phyloP scores from a whole-genome alignment of 164 flowering plant species.

The Vitis labrusca region DNA sequence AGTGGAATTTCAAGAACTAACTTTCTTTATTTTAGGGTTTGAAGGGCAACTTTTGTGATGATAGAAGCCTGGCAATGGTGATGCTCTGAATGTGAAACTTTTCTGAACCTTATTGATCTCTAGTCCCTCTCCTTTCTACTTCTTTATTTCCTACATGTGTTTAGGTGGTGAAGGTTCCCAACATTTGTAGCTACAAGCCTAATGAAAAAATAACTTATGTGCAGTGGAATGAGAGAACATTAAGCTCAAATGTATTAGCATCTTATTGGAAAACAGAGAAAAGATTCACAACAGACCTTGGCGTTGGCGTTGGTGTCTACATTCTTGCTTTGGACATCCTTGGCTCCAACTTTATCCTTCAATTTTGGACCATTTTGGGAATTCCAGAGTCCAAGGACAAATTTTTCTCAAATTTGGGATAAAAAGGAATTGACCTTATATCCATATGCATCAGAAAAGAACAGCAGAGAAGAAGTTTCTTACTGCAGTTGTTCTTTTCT shows the following conservation, averaged over 20 bases:
- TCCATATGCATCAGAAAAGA: too few relatives aligned
- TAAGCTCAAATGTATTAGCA: too few relatives aligned
- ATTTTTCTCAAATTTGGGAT: neutral
- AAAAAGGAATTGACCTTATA: neutral
- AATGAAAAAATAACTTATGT: too few relatives aligned
- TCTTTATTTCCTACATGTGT: too few relatives aligned
- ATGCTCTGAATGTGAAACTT: slow-evolving; percentile 18
- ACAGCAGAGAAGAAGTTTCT: too few relatives aligned
- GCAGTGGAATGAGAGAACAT: too few relatives aligned
- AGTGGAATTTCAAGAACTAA: neutral
- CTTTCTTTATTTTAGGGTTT: slow-evolving; percentile 21
- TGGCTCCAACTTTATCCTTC: slow-evolving; percentile 8
- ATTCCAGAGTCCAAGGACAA: neutral
- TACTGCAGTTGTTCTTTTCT: slow-evolving; percentile 1
- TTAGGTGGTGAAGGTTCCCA: too few relatives aligned
- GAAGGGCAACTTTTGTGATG: slow-evolving; percentile 1
- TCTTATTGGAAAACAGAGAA: too few relatives aligned
- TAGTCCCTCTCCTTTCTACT: too few relatives aligned
- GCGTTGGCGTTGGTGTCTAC: neutral
- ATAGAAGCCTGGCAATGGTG: slow-evolving; percentile 24
- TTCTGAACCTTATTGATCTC: too few relatives aligned
- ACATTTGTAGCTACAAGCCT: too few relatives aligned
- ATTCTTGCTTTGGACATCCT: slow-evolving; percentile 6
- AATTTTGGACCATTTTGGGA: slow-evolving; percentile 9
- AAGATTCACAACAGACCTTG: too few relatives aligned